Evolutionary conservation across 2,329 filamentous ascomycete species (phyloP).

Genomic region (Cytospora piceicola): DNA sequence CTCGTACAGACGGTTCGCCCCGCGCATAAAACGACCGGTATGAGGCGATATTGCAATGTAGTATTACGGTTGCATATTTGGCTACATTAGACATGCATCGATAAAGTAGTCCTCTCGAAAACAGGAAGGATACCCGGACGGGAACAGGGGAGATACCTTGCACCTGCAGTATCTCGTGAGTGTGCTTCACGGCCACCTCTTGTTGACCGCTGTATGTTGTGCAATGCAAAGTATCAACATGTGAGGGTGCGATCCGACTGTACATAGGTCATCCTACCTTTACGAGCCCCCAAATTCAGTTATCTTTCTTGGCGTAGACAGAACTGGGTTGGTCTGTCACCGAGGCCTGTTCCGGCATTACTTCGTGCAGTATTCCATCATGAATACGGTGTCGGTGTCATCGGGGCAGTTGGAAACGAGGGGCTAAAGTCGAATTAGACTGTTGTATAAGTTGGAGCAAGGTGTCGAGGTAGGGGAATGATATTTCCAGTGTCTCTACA

Average conservation of each 20-base stretch:
- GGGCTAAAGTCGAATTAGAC: neutral
- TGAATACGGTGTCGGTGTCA: neutral
- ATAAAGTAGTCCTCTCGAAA: neutral
- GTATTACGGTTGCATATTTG: neutral
- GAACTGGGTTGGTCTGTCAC: neutral
- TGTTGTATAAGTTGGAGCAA: neutral
- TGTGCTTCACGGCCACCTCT: neutral
- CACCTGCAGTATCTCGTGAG: neutral
- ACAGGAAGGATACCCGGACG: neutral
- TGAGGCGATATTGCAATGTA: neutral
- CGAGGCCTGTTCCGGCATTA: too few species aligned
- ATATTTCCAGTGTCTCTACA: neutral
- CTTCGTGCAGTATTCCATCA: neutral
- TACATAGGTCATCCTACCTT: neutral
- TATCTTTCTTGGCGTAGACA: neutral
- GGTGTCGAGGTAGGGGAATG: neutral
- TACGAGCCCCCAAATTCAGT: too few species aligned
- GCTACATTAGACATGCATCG: neutral
- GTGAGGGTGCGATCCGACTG: neutral
- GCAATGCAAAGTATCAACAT: neutral
- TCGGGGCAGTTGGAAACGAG: neutral
- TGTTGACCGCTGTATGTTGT: neutral
- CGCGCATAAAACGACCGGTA: neutral
- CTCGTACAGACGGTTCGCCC: too few species aligned
- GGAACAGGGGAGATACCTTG: neutral